Conservation (phyloP, 108 stramenopile species). For the Fragilaria crotonensis region DNA sequence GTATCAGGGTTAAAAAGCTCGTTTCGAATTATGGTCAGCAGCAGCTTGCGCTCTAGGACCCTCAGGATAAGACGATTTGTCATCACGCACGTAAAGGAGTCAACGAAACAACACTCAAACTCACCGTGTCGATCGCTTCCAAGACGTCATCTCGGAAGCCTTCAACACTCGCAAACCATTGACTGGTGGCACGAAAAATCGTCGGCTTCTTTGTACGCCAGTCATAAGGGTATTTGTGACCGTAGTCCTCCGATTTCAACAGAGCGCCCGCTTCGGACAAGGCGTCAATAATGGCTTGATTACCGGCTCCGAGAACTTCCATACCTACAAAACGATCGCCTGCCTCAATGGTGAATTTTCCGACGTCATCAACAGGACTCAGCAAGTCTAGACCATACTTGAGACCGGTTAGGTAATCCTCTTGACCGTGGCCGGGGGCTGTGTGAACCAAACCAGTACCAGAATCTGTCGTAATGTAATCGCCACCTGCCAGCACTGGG, state of each 20-base stretch:
- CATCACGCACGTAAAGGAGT: slow-evolving; percentile 25
- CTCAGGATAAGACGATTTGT: slow-evolving; percentile 50
- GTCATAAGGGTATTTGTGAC: slow-evolving; percentile 99
- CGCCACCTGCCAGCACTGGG: slow-evolving; percentile 86
- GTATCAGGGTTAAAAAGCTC: slow-evolving; percentile 51
- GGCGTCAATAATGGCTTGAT: slow-evolving; percentile 81
- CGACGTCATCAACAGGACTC: slow-evolving; percentile 91
- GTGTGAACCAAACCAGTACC: slow-evolving; percentile 99
- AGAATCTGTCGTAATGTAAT: slow-evolving; percentile 97
- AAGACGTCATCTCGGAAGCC: slow-evolving; percentile 86
- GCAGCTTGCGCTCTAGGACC: slow-evolving; percentile 31
- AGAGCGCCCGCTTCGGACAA: slow-evolving; percentile 71
- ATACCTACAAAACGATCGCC: slow-evolving; percentile 81
- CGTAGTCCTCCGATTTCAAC: slow-evolving; percentile 81
- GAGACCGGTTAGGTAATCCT: slow-evolving; percentile 91
- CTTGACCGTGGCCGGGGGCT: slow-evolving; percentile 98
- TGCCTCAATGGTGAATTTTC: slow-evolving; percentile 91
- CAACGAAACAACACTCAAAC: slow-evolving; percentile 15
- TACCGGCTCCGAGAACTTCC: slow-evolving; percentile 85
- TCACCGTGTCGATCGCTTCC: slow-evolving; percentile 82
- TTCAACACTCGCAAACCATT: slow-evolving; percentile 98
- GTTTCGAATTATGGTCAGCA: slow-evolving; percentile 34
- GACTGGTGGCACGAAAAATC: slow-evolving; percentile 96
- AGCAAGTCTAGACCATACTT: slow-evolving; percentile 77
- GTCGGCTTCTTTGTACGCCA: slow-evolving; percentile 99